These are phyloP conservation scores for Pulveroboletus sp. DNA, from an alignment of 768 basidiomycete species.

Conservation along the genomic window DNA sequence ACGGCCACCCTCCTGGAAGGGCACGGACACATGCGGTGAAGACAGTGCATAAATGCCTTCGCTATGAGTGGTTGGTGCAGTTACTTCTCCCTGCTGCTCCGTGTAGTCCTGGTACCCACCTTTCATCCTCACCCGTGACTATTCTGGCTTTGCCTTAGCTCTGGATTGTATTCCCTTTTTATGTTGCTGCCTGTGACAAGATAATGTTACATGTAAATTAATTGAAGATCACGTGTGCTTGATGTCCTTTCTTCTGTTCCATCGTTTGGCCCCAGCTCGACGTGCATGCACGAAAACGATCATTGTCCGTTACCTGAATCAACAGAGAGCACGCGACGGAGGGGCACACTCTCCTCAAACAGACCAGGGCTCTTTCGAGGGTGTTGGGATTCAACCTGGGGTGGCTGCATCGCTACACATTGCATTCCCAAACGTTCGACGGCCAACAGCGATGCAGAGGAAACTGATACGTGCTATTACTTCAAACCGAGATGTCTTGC, in stretches of 20 bases:
- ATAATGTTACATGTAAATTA: constrained; percentile 12
- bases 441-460: constrained; percentile 59
- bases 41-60: constrained; percentile 7
- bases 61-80: constrained; percentile 4
- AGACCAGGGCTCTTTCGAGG: constrained; percentile 39
- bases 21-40: constrained; percentile 5
- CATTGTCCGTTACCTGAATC: constrained; percentile 27
- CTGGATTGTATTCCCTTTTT: neutral
- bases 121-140: constrained; percentile 28
- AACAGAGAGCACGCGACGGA: constrained; percentile 13
- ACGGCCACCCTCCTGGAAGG: constrained; percentile 9
- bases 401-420: constrained; percentile 48
- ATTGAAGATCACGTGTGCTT: constrained; percentile 13
- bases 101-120: constrained; percentile 10
- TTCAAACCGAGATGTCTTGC: constrained; percentile 53
- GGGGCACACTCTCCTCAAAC: neutral
- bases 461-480: constrained; percentile 62
- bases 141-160: constrained; percentile 3
- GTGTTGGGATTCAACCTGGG: constrained; percentile 49
- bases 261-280: constrained; percentile 2
- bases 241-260: constrained; percentile 25
- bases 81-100: constrained; percentile 3
- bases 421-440: constrained; percentile 60
- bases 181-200: constrained; percentile 7
- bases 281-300: constrained; percentile 21